These are phyloP conservation scores for Phytopythium mirpurense DNA, from an alignment of 352 stramenopile species.

Conservation along the genomic window DNA sequence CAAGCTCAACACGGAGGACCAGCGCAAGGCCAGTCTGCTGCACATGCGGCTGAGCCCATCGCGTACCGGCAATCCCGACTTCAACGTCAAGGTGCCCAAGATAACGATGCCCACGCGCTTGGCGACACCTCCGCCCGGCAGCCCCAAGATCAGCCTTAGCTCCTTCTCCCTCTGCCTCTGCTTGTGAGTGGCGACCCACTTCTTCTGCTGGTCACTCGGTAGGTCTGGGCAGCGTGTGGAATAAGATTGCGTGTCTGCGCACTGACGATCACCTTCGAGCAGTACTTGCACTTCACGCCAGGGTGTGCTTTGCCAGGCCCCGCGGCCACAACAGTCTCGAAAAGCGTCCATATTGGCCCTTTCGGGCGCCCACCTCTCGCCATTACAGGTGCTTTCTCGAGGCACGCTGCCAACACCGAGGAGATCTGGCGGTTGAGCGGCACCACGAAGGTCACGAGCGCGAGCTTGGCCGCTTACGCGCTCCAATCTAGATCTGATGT, in stretches of 20 bases:
- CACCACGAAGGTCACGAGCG: no score
- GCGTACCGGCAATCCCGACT: constrained; percentile 97
- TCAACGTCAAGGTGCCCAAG: constrained; percentile 94
- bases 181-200: no score
- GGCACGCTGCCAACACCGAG: no score
- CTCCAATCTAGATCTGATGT: no score
- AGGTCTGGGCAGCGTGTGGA: no score
- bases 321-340: neutral
- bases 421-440: no score
- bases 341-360: neutral
- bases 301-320: neutral
- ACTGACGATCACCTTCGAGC: neutral
- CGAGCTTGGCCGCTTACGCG: no score
- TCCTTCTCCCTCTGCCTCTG: no score
- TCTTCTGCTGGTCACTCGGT: no score
- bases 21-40: constrained; percentile 92
- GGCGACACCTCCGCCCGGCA: constrained; percentile 51
- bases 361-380: neutral
- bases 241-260: neutral
- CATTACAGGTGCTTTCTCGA: no score
- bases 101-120: constrained; percentile 30
- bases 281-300: neutral
- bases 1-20: constrained; percentile 95
- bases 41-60: constrained; percentile 84
- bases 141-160: constrained; percentile 40